Percentiles rank a stretch among this genome's conserved stretches.
phyloP scores from a whole-genome alignment of 371 early-diverging fungal genomes.

The Lichtheimia ornata region DNA sequence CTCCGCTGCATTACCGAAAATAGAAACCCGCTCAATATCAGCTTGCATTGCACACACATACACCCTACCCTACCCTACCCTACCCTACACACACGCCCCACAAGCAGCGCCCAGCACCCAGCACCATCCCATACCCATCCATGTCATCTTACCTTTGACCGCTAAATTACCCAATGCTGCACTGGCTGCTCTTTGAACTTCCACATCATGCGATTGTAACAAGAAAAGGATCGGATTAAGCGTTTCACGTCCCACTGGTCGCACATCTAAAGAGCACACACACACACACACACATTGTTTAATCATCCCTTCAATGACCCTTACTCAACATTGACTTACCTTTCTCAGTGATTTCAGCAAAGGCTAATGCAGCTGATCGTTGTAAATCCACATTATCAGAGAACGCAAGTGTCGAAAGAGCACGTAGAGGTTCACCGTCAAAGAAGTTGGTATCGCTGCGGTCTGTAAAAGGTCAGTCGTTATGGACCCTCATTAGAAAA shows the following conservation, averaged over 20 bases:
- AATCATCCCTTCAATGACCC: neutral
- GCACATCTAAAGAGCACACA: too few relatives aligned
- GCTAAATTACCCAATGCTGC: conserved; percentile 92
- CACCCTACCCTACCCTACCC: too few relatives aligned
- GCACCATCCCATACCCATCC: too few relatives aligned
- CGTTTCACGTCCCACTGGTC: conserved; percentile 77
- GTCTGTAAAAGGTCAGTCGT: conserved; percentile 40
- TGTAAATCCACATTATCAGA: conserved; percentile 87
- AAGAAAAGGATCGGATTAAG: conserved; percentile 83
- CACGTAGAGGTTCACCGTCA: conserved; percentile 83
- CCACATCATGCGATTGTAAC: conserved; percentile 83
- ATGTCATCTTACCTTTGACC: conserved; percentile 65
- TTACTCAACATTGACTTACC: conserved; percentile 29
- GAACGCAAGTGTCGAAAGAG: conserved; percentile 82
- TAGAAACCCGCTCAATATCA: neutral
- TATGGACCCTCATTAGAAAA: neutral
- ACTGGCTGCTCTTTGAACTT: conserved; percentile 88
- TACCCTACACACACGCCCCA: too few relatives aligned
- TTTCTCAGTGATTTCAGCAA: conserved; percentile 91
- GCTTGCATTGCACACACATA: neutral
- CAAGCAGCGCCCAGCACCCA: too few relatives aligned
- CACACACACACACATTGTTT: too few relatives aligned
- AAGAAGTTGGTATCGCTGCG: conserved; percentile 83
- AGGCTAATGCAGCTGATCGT: conserved; percentile 88
- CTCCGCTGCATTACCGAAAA: conserved; percentile 52